These are phyloP conservation scores for Aspergillus wentii DNA, from an alignment of 495 filamentous ascomycete species.

Conservation along the genomic window DNA sequence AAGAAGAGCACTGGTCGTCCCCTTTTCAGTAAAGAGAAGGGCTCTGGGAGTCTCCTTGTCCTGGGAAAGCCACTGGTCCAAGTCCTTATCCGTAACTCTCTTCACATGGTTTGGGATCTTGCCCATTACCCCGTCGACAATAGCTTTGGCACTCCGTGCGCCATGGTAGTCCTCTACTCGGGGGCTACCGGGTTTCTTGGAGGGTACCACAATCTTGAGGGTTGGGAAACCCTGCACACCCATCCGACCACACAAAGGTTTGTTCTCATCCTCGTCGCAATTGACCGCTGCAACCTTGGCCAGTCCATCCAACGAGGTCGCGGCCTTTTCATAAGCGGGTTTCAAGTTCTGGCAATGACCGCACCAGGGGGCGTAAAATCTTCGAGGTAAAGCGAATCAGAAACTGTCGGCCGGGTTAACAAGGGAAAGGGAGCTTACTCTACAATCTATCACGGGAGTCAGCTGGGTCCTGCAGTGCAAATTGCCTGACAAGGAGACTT, in stretches of 20 bases:
- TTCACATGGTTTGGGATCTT: slow-evolving; percentile 91
- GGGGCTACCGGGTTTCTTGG: slow-evolving; percentile 77
- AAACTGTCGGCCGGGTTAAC: slow-evolving; percentile 1
- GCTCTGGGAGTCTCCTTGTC: slow-evolving; percentile 77
- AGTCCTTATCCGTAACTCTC: slow-evolving; percentile 69
- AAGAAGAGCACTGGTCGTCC: slow-evolving; percentile 74
- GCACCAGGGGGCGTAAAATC: slow-evolving; percentile 95
- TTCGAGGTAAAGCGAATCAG: slow-evolving; percentile 27
- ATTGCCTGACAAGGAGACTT: slow-evolving; percentile 19
- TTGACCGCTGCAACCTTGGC: slow-evolving; percentile 93
- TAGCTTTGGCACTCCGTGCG: slow-evolving; percentile 71
- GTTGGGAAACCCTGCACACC: slow-evolving; percentile 96
- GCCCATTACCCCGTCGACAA: slow-evolving; percentile 79
- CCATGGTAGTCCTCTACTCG: slow-evolving; percentile 92
- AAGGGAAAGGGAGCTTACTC: slow-evolving; percentile 50
- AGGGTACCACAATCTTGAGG: slow-evolving; percentile 86
- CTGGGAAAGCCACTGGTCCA: slow-evolving; percentile 70
- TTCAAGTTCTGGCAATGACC: slow-evolving; percentile 95
- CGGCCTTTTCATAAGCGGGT: slow-evolving; percentile 91
- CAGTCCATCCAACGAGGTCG: slow-evolving; percentile 79
- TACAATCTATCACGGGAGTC: slow-evolving; percentile 49
- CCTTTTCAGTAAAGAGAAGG: slow-evolving; percentile 92
- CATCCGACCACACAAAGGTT: slow-evolving; percentile 79
- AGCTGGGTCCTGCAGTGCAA: slow-evolving; percentile 8
- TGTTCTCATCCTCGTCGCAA: slow-evolving; percentile 94